Conservation (phyloP, 495 filamentous ascomycete genomes). For the Penicillium turbatum region DNA sequence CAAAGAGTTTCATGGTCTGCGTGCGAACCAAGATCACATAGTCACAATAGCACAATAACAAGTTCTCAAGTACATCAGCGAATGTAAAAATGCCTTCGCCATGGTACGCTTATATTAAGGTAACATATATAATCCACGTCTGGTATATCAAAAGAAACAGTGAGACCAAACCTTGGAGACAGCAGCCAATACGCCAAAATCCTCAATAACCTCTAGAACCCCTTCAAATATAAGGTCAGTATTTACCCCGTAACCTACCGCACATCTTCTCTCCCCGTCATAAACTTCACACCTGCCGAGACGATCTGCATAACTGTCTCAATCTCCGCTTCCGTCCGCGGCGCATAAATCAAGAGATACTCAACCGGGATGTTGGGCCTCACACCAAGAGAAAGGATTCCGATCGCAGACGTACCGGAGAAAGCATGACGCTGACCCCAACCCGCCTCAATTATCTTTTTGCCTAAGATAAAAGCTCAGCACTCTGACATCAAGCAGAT, state of each 20-base stretch:
- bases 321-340: conserved; percentile 64
- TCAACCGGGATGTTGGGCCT: conserved; percentile 45
- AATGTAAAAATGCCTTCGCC: no score
- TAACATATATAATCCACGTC: no score
- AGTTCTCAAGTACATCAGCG: no score
- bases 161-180: no score
- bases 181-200: no score
- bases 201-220: not conserved
- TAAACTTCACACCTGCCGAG: conserved; percentile 50
- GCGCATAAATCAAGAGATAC: conserved; percentile 83
- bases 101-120: no score
- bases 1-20: not conserved
- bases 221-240: not conserved
- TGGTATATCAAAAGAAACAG: no score
- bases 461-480: conserved; percentile 39
- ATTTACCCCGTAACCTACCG: conserved; percentile 6
- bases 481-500: not conserved
- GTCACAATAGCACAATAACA: no score
- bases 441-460: conserved; percentile 67
- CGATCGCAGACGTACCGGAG: conserved; percentile 46
- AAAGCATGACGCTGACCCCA: conserved; percentile 92
- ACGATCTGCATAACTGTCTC: conserved; percentile 66
- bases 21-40: no score
- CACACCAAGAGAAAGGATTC: conserved; percentile 45
- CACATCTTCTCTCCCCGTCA: conserved; percentile 31